phyloP scores from a whole-genome alignment of 2,329 filamentous ascomycete genomes.

The Huntiella omanensis region DNA sequence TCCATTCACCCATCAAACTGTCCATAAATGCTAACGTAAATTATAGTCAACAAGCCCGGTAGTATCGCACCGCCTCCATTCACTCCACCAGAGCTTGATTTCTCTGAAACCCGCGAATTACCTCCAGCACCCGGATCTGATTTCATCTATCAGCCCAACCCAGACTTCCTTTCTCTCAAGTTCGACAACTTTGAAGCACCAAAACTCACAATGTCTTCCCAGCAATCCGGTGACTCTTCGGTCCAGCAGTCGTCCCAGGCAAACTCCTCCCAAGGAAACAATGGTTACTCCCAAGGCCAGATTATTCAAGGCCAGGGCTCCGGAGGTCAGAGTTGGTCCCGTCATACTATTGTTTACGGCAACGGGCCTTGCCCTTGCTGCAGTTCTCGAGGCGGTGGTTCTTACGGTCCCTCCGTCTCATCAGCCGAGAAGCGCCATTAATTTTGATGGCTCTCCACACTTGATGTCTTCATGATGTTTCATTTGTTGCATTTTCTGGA shows the following conservation, averaged over 20 bases:
- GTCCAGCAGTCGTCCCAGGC: too few species aligned
- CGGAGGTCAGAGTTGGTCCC: slow-evolving; percentile 32
- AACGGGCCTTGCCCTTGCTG: slow-evolving; percentile 39
- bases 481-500: neutral
- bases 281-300: slow-evolving; percentile 25
- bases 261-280: neutral
- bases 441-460: neutral
- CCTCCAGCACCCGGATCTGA: slow-evolving; percentile 11
- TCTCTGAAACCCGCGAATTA: neutral
- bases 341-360: slow-evolving; percentile 40
- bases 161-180: slow-evolving; percentile 24
- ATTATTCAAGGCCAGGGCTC: slow-evolving; percentile 30
- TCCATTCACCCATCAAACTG: too few species aligned
- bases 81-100: neutral
- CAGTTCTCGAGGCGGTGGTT: slow-evolving; percentile 27
- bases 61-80: neutral
- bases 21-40: too few species aligned
- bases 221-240: too few species aligned
- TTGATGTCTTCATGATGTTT: neutral
- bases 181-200: too few species aligned
- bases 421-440: slow-evolving; percentile 29
- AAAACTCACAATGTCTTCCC: too few species aligned
- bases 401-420: slow-evolving; percentile 35
- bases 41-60: too few species aligned
- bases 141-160: slow-evolving; percentile 31